These are phyloP conservation scores for Exophiala phaeomuriformis DNA, from an alignment of 2,329 filamentous ascomycete species.

Conservation along the genomic window DNA sequence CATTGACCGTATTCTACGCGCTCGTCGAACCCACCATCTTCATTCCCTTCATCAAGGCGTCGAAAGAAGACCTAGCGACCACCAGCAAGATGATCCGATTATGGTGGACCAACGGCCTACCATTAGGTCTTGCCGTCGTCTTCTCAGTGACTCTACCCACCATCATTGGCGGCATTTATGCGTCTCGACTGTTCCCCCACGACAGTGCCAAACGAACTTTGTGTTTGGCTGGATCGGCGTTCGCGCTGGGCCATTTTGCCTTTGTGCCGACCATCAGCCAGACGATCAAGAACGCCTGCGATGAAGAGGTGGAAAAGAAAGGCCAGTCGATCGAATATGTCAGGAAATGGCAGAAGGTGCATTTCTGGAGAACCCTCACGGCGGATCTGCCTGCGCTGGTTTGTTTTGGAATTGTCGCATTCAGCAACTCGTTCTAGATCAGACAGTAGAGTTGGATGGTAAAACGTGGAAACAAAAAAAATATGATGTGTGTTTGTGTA, in stretches of 20 bases:
- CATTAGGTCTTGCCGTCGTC: conserved; percentile 7
- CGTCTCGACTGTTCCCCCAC: conserved; percentile 1
- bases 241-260: conserved; percentile 13
- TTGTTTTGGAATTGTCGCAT: conserved; percentile 11
- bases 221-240: conserved; percentile 8
- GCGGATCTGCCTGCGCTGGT: conserved; percentile 14
- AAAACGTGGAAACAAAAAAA: too few species aligned
- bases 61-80: conserved; percentile 6
- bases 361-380: conserved; percentile 10
- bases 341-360: conserved; percentile 12
- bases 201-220: conserved; percentile 10
- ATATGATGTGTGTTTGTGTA: too few species aligned
- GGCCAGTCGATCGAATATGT: conserved; percentile 12
- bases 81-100: conserved; percentile 4
- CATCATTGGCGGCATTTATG: conserved; percentile 8
- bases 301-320: conserved; percentile 18
- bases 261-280: conserved; percentile 6
- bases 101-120: conserved; percentile 11
- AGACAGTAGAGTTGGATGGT: too few species aligned
- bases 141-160: conserved; percentile 7
- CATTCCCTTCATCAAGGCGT: conserved; percentile 9
- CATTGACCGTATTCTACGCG: conserved; percentile 16
- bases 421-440: neutral
- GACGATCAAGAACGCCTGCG: conserved; percentile 8
- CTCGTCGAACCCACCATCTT: conserved; percentile 12